Conservation (phyloP, 2,329 filamentous ascomycete genomes). For the Colletotrichum tamarilloi region DNA sequence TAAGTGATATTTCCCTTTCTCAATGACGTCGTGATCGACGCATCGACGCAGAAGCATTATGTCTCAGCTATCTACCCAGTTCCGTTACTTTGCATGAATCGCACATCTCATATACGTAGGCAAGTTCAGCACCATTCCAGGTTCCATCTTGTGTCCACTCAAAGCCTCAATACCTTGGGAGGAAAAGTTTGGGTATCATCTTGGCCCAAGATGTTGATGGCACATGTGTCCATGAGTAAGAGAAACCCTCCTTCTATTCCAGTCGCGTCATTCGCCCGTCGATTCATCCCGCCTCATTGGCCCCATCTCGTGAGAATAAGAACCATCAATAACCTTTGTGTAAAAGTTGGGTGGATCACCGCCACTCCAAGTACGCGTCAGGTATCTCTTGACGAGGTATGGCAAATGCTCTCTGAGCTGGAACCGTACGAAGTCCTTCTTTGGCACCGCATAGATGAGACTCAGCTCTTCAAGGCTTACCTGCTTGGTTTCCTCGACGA, state of each 20-base stretch:
- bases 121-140: no score
- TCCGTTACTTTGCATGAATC: not conserved
- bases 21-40: not conserved
- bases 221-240: not conserved
- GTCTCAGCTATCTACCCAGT: not conserved
- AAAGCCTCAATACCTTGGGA: not conserved
- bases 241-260: not conserved
- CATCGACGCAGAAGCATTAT: not conserved
- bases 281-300: no score
- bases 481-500: no score
- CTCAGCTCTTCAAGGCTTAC: no score
- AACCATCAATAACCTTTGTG: not conserved
- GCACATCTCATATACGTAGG: not conserved
- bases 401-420: not conserved
- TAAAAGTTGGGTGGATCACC: not conserved
- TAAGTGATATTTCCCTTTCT: not conserved
- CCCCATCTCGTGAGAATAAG: not conserved
- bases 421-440: not conserved
- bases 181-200: not conserved
- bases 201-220: not conserved
- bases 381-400: not conserved
- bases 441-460: no score
- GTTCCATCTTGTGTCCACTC: no score
- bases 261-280: not conserved
- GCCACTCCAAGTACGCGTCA: not conserved